Evolutionary conservation across 1,139 yeast genomes (phyloP).

Genomic region (Taphrina communis): DNA sequence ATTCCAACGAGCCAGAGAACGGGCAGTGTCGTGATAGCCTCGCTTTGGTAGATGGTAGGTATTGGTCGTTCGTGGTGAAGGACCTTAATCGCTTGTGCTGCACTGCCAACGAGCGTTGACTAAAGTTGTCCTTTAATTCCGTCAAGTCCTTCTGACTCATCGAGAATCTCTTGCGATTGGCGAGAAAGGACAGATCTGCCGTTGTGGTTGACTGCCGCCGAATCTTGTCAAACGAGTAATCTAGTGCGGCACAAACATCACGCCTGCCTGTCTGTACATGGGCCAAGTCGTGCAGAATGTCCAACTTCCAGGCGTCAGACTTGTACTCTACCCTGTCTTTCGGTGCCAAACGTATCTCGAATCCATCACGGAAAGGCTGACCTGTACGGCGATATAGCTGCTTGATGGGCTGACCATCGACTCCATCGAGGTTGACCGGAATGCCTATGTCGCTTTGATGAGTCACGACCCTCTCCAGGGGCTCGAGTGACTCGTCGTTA

Average conservation of each 20-base stretch:
- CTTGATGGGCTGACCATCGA: neutral
- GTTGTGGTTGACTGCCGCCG: constrained; percentile 1
- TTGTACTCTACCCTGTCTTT: neutral
- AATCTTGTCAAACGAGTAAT: constrained; percentile 5
- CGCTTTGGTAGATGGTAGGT: neutral
- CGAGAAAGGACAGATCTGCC: neutral
- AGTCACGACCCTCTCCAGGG: neutral
- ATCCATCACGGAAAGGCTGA: constrained; percentile 8
- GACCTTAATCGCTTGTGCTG: neutral
- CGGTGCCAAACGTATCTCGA: constrained; percentile 7
- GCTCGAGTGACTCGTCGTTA: constrained; percentile 3
- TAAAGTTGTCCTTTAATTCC: neutral
- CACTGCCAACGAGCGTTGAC: constrained; percentile 3
- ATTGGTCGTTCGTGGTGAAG: neutral
- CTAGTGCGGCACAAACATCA: constrained; percentile 18
- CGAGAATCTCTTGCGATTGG: neutral
- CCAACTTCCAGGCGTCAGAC: constrained; percentile 13
- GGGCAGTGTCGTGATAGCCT: constrained; percentile 4
- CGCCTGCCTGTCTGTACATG: neutral
- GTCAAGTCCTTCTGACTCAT: neutral
- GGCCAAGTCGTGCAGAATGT: constrained; percentile 10
- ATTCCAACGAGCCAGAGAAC: constrained; percentile 2
- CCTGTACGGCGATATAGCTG: constrained; percentile 1
- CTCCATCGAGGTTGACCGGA: constrained; percentile 6
- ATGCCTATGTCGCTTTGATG: neutral